Base-by-base conservation (phyloP, 192 early-diverging fungal species). In the Allomyces javanicus region DNA sequence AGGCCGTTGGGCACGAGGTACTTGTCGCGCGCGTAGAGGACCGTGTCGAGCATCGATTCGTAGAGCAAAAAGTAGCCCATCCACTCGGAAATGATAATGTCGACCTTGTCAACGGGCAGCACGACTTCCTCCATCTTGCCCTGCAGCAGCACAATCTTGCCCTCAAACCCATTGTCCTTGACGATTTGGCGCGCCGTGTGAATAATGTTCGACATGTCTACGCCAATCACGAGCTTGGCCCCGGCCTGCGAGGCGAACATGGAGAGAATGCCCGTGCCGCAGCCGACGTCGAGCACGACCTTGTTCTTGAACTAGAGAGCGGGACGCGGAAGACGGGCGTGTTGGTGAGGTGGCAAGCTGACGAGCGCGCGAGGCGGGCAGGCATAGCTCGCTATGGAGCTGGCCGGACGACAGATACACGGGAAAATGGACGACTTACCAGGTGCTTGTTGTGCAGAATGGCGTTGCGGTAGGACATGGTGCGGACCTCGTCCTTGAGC, bases 211-310 rank as follows among this genome's bases (percentile, higher is more conserved):
- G 86, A 89, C 90, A 95, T 97, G 73, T 99, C 96, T 55, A 95
- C 92, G 68, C 91, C 92, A 75, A 90, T 89, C 43, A 95, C 92
- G 66, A 85, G 81, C 78, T 90, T 89, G 50, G 96, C 96, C 21
- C 96, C 96, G 62, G 94, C 90, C 75, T 90, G 93, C n/a, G 96
- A 92, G 21, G 96, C 96, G 80, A 99, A 99, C 94, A 99, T 96
- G 72, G 88, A 91, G 61, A 97, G 80, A 69, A 97, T 97, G 68
- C 96, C 93, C 24, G 96, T 99, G 68, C 96, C 96, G 73, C 96
- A 97, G 50, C 96, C 96, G n/a, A 99, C 93, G 73, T 99, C 96
- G 45, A 99, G 78, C 23, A 99, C 96, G 64, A 93, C 85, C 79
- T 99, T 99, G 75, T 86, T 91, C 74, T 92, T 86, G 81, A 98